Percentiles rank a stretch among this genome's conserved stretches.
phyloP scores from a whole-genome alignment of 2,329 filamentous ascomycete genomes.

The Microthyrium microscopicum region DNA sequence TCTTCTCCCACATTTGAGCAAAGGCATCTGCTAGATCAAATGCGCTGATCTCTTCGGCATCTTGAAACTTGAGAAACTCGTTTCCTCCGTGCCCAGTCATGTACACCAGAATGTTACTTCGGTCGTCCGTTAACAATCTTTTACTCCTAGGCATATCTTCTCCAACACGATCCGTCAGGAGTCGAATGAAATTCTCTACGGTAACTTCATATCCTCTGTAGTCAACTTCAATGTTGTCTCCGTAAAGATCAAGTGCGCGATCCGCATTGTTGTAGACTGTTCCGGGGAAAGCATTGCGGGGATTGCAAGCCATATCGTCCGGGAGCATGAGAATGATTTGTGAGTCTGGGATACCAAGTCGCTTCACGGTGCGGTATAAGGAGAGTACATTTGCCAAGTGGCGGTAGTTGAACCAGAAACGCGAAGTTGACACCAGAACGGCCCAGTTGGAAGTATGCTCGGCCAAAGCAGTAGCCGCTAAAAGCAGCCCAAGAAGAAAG shows the following conservation, averaged over 20 bases:
- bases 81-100: slow-evolving; percentile 98
- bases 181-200: slow-evolving; percentile 93
- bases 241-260: slow-evolving; percentile 86
- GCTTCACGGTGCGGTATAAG: slow-evolving; percentile 94
- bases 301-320: slow-evolving; percentile 99
- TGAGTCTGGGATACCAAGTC: slow-evolving; percentile 90
- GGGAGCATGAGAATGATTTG: slow-evolving; percentile 99
- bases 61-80: slow-evolving; percentile 96
- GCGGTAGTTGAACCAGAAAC: slow-evolving; percentile 99
- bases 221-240: slow-evolving; percentile 97
- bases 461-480: slow-evolving; percentile 25
- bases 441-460: slow-evolving; percentile 99
- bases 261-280: slow-evolving; percentile 98
- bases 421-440: slow-evolving; percentile 92
- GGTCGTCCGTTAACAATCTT: slow-evolving; percentile 79
- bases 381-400: slow-evolving; percentile 96
- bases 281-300: slow-evolving; percentile 90
- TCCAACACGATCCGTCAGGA: slow-evolving; percentile 85
- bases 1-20: slow-evolving; percentile 99
- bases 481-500: too few species aligned
- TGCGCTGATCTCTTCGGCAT: slow-evolving; percentile 90
- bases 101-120: slow-evolving; percentile 94
- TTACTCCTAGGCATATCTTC: slow-evolving; percentile 93
- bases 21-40: slow-evolving; percentile 95
- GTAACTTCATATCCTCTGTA: slow-evolving; percentile 97